A percentile compares a stretch with the other conserved stretches of the same genome.
Conservation (phyloP, 2,329 filamentous ascomycete genomes). For the Thelonectria blattea region DNA sequence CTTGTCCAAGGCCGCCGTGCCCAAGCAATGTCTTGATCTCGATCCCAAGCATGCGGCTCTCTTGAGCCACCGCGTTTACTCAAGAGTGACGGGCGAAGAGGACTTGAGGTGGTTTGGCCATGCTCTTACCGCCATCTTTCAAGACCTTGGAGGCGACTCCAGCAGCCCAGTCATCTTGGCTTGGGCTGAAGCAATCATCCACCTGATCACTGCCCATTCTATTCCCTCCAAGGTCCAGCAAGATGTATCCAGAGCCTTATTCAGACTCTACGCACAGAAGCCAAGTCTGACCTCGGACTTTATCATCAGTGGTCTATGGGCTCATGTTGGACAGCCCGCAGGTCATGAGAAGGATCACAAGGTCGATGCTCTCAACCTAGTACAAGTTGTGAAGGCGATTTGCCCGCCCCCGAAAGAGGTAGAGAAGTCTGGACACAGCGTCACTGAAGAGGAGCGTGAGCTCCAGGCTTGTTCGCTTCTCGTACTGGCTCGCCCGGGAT, state of each 20-base stretch:
- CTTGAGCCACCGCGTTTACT: conserved; percentile 83
- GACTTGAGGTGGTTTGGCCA: conserved; percentile 80
- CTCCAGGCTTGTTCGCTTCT: conserved; percentile 77
- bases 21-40: conserved; percentile 69
- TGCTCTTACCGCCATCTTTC: conserved; percentile 68
- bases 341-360: conserved; percentile 80
- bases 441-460: conserved; percentile 61
- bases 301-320: conserved; percentile 78
- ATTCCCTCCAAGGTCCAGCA: conserved; percentile 69
- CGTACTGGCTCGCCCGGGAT: conserved; percentile 76
- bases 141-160: conserved; percentile 57
- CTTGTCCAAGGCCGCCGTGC: conserved; percentile 64
- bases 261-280: conserved; percentile 66
- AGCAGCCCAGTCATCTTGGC: conserved; percentile 61
- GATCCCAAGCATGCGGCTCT: conserved; percentile 89
- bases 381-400: conserved; percentile 66
- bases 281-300: conserved; percentile 65
- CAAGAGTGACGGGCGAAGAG: conserved; percentile 75
- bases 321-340: conserved; percentile 73
- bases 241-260: conserved; percentile 66
- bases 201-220: conserved; percentile 68
- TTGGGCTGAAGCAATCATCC: conserved; percentile 90
- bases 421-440: conserved; percentile 47
- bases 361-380: conserved; percentile 67
- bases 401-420: conserved; percentile 64